phyloP scores from a whole-genome alignment of 441 rosid genomes.

The Jatropha multifida region DNA sequence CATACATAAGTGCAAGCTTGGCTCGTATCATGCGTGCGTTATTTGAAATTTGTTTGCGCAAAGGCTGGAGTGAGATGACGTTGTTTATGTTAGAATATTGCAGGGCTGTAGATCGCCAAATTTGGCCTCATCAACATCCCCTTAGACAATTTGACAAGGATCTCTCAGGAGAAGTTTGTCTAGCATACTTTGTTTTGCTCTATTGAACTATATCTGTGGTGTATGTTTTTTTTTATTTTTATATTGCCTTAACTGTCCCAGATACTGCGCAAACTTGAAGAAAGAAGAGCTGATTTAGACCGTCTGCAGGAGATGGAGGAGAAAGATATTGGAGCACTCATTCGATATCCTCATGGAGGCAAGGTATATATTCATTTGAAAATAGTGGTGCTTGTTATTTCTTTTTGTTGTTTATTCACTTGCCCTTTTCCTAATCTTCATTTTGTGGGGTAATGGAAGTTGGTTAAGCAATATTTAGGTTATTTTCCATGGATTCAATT shows the following conservation, averaged over 20 bases:
- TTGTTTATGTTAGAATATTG: conserved; percentile 96
- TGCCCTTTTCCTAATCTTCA: conserved; percentile 15
- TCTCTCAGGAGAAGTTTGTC: conserved; percentile 76
- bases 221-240: neutral
- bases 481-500: conserved; percentile 86
- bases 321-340: conserved; percentile 91
- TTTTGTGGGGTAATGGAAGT: conserved; percentile 41
- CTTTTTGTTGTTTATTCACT: neutral
- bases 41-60: conserved; percentile 94
- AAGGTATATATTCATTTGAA: conserved; percentile 45
- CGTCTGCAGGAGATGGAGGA: conserved; percentile 94
- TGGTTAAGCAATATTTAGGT: conserved; percentile 89
- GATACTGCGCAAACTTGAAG: conserved; percentile 98
- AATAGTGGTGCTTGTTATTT: neutral
- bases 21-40: conserved; percentile 98
- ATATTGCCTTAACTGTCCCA: conserved; percentile 34
- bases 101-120: conserved; percentile 98
- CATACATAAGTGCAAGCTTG: conserved; percentile 98
- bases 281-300: conserved; percentile 85
- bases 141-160: conserved; percentile 97
- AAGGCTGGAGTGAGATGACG: conserved; percentile 98
- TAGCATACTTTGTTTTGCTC: conserved; percentile 18
- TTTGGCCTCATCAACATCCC: conserved; percentile 99
- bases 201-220: conserved; percentile 13
- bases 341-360: conserved; percentile 96